phyloP scores from a whole-genome alignment of 495 filamentous ascomycete species.

The Penicillium robsamsonii region DNA sequence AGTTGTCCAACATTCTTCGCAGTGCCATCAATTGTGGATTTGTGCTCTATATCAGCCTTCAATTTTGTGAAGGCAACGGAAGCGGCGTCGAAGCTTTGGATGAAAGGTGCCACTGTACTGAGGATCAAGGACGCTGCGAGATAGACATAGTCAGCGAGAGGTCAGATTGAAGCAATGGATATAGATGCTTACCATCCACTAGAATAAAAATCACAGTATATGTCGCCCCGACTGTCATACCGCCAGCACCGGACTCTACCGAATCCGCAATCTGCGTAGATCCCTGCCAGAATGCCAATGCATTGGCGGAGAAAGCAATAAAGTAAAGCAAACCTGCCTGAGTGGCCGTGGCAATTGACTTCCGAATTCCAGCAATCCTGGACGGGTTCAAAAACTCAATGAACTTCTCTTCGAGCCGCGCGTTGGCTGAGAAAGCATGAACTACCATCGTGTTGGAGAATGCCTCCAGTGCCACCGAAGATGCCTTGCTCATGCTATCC shows the following conservation, averaged over 20 bases:
- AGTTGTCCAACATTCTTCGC: conserved; percentile 28
- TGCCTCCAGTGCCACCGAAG: conserved; percentile 45
- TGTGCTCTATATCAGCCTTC: conserved; percentile 47
- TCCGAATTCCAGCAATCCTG: conserved; percentile 50
- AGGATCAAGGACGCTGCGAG: conserved; percentile 55
- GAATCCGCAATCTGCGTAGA: conserved; percentile 49
- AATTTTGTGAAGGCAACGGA: conserved; percentile 52
- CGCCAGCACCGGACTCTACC: conserved; percentile 32
- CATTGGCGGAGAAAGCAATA: conserved; percentile 60
- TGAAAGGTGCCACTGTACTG: conserved; percentile 59
- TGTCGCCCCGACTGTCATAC: conserved; percentile 51
- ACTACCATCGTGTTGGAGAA: conserved; percentile 44
- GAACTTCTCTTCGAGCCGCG: conserved; percentile 51
- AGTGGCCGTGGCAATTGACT: conserved; percentile 51
- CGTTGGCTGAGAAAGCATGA: conserved; percentile 45
- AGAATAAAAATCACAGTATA: conserved; percentile 65
- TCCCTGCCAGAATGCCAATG: conserved; percentile 64
- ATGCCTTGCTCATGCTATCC: conserved; percentile 43
- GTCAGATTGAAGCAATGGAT: background rate
- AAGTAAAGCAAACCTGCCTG: conserved; percentile 63
- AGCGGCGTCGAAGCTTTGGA: conserved; percentile 57
- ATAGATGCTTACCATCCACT: conserved; percentile 48
- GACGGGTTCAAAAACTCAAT: conserved; percentile 39
- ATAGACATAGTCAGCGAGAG: conserved; percentile 7
- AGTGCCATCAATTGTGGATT: conserved; percentile 48